Evolutionary conservation across 1,139 yeast species (phyloP).

Genomic region (Sugiyamaella japonica): DNA sequence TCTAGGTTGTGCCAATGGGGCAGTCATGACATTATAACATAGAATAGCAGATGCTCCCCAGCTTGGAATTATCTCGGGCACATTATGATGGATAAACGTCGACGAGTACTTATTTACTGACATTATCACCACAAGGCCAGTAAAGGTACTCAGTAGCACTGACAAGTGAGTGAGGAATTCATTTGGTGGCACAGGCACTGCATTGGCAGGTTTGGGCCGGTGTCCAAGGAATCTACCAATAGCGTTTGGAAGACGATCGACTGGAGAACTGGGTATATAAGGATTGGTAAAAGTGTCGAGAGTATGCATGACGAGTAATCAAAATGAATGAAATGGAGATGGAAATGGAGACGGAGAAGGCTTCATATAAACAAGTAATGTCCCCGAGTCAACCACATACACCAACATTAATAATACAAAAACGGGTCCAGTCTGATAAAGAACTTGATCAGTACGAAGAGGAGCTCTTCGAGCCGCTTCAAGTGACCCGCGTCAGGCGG

Average conservation of each 20-base stretch:
- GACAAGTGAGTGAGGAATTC: constrained; percentile 16
- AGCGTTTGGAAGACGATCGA: constrained; percentile 28
- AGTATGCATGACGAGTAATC: constrained; percentile 12
- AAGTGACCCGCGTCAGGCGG: not conserved
- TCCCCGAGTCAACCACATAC: not conserved
- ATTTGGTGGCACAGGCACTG: constrained; percentile 1
- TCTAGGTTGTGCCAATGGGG: constrained; percentile 70
- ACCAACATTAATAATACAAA: not conserved
- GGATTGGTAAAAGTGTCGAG: constrained; percentile 8
- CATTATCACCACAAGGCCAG: constrained; percentile 53
- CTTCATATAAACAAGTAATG: not conserved
- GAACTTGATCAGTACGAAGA: too few relatives aligned
- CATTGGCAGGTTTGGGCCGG: constrained; percentile 1
- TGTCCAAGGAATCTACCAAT: constrained; percentile 30
- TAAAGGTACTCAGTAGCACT: constrained; percentile 46
- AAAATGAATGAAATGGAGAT: not conserved
- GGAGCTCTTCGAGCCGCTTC: not conserved
- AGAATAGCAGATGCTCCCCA: constrained; percentile 66
- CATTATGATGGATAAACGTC: constrained; percentile 50
- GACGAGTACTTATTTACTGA: constrained; percentile 52
- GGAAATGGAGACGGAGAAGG: too few relatives aligned
- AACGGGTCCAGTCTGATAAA: not conserved
- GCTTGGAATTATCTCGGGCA: constrained; percentile 60
- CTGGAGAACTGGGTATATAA: constrained; percentile 27
- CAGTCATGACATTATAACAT: constrained; percentile 55